Base-by-base conservation (phyloP, 495 filamentous ascomycete genomes). In the Evansstolkia leycettana region DNA sequence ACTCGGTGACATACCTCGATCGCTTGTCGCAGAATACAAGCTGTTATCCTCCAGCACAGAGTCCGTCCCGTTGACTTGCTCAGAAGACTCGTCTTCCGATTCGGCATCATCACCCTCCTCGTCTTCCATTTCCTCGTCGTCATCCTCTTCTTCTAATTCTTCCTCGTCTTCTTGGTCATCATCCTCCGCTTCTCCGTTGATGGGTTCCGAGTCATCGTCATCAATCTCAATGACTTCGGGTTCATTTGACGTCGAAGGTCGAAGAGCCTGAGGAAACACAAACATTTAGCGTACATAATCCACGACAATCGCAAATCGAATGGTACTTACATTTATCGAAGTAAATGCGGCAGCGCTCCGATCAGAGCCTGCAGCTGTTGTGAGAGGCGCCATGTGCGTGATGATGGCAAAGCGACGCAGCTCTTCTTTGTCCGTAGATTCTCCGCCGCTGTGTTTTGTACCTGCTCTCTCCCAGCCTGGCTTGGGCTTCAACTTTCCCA, bases 171-270 rank as follows among this genome's bases (percentile, higher is more conserved):
- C 7, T 42, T 42, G 2, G 40, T 40, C 38, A 12, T 47, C 50
- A 3, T 45, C 50, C 15, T 52, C 53, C 24, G 51, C 43, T 20
- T 53, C 46, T 6, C 54, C 46, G 14, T 54, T 32, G n/a, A 17
- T 24, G 10, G 26, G 13, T 16, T 29, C 40, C 6, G 26, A 55
- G 28, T 60, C 60, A 11, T 64, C 53, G 17, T 63, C 61, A 17
- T 59, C 56, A 31, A 67, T 57, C 28, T 51, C 61, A 43, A 67
- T 62, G 33, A 65, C 45, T 41, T 60, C 62, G 0, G 50, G 42
- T 29, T 52, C 47, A 36, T 57, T 54, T 8, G 44, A 33, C 8
- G 43, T 23, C 30, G 41, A 24, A 5, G 11, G 28, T 23, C 37
- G 51, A 26, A 40, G 23, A 32, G 37, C 34, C 51, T 57, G 32